Percentiles rank a stretch among this genome's conserved stretches.
These are phyloP conservation scores for Fusarium caatingaense DNA, from an alignment of 2,329 filamentous ascomycete genomes.

Conservation along the genomic window DNA sequence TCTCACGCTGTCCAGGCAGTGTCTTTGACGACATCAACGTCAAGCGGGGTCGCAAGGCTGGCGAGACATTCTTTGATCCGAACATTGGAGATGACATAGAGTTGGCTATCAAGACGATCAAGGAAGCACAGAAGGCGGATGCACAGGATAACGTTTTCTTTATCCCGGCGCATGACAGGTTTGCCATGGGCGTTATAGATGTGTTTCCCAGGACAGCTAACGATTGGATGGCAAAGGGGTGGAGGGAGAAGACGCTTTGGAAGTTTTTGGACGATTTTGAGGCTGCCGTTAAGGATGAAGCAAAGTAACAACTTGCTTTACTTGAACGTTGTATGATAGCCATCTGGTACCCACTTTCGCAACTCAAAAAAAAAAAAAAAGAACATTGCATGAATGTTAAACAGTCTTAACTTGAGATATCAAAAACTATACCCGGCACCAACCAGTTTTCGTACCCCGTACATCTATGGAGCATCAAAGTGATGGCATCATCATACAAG, in stretches of 20 bases:
- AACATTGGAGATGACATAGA: not conserved
- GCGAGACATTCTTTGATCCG: constrained; percentile 17
- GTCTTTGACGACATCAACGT: not conserved
- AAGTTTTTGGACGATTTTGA: constrained; percentile 17
- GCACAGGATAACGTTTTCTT: constrained; percentile 19
- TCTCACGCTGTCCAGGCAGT: constrained; percentile 8
- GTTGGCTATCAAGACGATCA: not conserved
- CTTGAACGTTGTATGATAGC: not conserved
- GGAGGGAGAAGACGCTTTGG: constrained; percentile 14
- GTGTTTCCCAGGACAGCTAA: constrained; percentile 1
- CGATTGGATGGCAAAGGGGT: constrained; percentile 15
- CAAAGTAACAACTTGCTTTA: no score
- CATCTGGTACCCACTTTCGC: fast-evolving
- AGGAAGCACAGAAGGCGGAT: constrained; percentile 13
- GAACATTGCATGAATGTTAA: not conserved
- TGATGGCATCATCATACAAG: not conserved
- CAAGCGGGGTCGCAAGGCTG: not conserved
- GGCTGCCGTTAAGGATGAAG: not conserved
- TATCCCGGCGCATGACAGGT: constrained; percentile 4
- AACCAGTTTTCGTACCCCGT: fast-evolving
- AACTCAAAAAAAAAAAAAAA: not conserved
- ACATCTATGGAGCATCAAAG: not conserved
- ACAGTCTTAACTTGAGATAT: fast-evolving
- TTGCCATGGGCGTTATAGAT: constrained; percentile 8
- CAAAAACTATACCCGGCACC: fast-evolving